Base-by-base conservation (phyloP, 75 land plant genomes). In the Chamaecyparis obtusa region DNA sequence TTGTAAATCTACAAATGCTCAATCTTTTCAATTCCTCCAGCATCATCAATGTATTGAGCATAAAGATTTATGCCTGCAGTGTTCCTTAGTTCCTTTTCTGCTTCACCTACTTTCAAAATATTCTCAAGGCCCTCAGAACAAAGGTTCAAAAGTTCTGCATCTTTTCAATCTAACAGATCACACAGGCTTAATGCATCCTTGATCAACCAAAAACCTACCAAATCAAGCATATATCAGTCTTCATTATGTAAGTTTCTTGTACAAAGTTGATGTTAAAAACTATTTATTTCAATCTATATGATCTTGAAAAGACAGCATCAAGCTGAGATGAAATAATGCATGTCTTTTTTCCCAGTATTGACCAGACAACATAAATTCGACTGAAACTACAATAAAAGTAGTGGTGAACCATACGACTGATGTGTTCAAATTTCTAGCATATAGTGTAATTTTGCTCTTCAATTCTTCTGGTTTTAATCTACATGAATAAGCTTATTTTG, bases 41-140 rank as follows among this genome's bases (percentile, higher is more conserved):
- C 94, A 51, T 96, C 96, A 71, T 96, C 96, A 39, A 96, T 93
- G 89, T 90, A 84, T 60, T 91, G 94, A 13, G 94, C 96, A 92
- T 89, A 94, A 0, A 85, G 15, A 60, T 96, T 96, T 55, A 93
- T 87, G 5, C 89, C 76, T 72, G n/a, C 92, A 43, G 86, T 92
- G 88, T 86, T 89, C 2, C 93, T 91, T 43, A 89, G 39, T 8
- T 91, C 83, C 85, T 93, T 91, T 60, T 94, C 93, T 79, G 88
- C 91, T 76, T 94, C 94, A 0, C 92, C 92, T 27, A 94, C 92
- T 85, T 88, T 91, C 78, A 93, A 24, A 27, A 94, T 94, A 78
- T 94, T 93, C 60, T 92, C 94, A 3, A 94, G 89, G 0, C 95
- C 94, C 56, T 94, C 94, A 33, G 91, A 85, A 74, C 91, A 92